These are phyloP conservation scores for Monotropa hypopitys DNA, from an alignment of 179 eudicot species.

Conservation along the genomic window DNA sequence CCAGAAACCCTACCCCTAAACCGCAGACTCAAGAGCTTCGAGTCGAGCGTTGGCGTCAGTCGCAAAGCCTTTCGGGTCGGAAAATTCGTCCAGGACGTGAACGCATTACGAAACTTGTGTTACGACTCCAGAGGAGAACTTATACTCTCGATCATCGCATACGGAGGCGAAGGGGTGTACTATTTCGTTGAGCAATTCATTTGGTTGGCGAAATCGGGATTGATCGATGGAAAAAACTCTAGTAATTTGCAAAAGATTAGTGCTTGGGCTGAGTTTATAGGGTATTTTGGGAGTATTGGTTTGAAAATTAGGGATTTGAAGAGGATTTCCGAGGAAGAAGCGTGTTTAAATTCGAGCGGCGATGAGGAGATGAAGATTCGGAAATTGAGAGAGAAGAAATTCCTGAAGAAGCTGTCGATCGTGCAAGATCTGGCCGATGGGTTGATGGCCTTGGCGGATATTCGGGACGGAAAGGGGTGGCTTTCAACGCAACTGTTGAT, in stretches of 20 bases:
- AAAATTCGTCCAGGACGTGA: slow-evolving; percentile 74
- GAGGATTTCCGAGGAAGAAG: slow-evolving; percentile 34
- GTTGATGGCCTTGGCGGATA: slow-evolving; percentile 80
- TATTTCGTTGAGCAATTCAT: slow-evolving; percentile 81
- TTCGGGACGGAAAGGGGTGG: slow-evolving; percentile 49
- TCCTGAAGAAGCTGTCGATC: slow-evolving; percentile 62
- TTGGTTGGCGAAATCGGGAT: slow-evolving; percentile 73
- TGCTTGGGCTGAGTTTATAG: slow-evolving; percentile 87
- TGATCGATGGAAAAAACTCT: slow-evolving; percentile 33
- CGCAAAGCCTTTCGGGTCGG: slow-evolving; percentile 96
- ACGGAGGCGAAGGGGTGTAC: slow-evolving; percentile 86
- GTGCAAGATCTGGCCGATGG: slow-evolving; percentile 88
- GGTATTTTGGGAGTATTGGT: slow-evolving; percentile 65
- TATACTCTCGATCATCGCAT: slow-evolving; percentile 37
- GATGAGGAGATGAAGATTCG: slow-evolving; percentile 28
- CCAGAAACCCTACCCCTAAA: slow-evolving; percentile 25
- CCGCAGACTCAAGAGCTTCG: slow-evolving; percentile 54
- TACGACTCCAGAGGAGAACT: not conserved
- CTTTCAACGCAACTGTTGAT: slow-evolving; percentile 46
- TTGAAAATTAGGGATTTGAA: slow-evolving; percentile 60
- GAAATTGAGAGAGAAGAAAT: slow-evolving; percentile 44
- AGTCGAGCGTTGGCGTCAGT: slow-evolving; percentile 68
- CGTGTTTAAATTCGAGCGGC: slow-evolving; percentile 30
- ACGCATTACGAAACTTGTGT: slow-evolving; percentile 34
- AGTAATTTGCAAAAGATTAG: slow-evolving; percentile 36